Evolutionary conservation across 2,329 filamentous ascomycete species (phyloP).

Genomic region (Pestalotiopsis sp.): DNA sequence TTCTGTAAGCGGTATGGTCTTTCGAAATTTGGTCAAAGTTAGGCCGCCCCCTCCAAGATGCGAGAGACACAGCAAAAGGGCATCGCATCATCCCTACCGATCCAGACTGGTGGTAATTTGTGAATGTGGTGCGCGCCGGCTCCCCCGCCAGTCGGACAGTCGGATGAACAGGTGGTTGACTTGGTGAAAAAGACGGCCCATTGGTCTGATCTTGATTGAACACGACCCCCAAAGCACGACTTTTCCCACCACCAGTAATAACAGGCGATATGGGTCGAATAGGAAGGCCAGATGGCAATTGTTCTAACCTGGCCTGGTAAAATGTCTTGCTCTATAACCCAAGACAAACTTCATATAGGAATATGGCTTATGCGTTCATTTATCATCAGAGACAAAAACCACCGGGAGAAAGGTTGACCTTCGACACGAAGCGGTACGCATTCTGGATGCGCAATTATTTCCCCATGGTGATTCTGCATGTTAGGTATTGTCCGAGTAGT

Average conservation of each 20-base stretch:
- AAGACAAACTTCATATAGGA: too few relatives aligned
- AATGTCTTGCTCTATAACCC: too few relatives aligned
- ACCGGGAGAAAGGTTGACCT: too few relatives aligned
- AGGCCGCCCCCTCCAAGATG: neutral
- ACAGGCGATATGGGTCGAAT: neutral
- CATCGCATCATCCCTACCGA: neutral
- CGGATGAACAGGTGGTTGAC: neutral
- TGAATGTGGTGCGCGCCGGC: too few relatives aligned
- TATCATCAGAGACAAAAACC: too few relatives aligned
- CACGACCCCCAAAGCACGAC: too few relatives aligned
- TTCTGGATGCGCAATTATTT: neutral
- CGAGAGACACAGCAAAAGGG: neutral
- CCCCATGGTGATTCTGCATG: neutral
- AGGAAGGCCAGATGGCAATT: neutral
- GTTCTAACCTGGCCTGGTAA: neutral
- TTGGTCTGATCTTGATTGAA: neutral
- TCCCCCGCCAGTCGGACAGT: neutral
- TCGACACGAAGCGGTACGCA: too few relatives aligned
- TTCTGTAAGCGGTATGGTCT: constrained; percentile 8
- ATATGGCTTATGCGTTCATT: too few relatives aligned
- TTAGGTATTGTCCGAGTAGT: neutral
- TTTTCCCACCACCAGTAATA: too few relatives aligned
- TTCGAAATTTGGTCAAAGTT: neutral
- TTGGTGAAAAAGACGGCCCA: too few relatives aligned
- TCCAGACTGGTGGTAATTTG: too few relatives aligned